Conservation (phyloP, 768 basidiomycete species). For the Neoboletus brunneissimus region DNA sequence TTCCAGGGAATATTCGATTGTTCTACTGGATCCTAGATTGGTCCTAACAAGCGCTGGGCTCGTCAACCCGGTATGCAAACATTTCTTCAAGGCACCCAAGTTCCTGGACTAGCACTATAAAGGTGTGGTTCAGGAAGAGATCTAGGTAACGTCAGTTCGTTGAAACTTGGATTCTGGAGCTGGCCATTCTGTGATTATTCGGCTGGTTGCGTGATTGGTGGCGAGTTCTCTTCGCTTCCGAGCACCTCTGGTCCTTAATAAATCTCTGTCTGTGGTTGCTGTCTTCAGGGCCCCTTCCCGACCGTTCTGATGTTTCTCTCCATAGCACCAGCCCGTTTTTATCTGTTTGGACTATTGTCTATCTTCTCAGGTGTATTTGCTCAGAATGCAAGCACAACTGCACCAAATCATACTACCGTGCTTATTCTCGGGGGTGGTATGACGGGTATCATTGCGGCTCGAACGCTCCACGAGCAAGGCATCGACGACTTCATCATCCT, state of each 20-base stretch:
- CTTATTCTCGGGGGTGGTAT: constrained; percentile 68
- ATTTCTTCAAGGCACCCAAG: too few species aligned
- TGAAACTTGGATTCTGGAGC: neutral
- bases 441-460: constrained; percentile 63
- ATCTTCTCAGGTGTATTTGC: neutral
- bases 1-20: neutral
- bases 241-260: neutral
- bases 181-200: neutral
- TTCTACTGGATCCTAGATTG: neutral
- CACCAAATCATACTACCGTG: constrained; percentile 32
- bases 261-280: neutral
- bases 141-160: neutral
- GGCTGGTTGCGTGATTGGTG: neutral
- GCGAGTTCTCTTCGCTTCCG: neutral
- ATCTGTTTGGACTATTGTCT: constrained; percentile 4
- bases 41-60: neutral
- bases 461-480: constrained; percentile 50
- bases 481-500: constrained; percentile 58
- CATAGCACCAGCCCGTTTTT: neutral
- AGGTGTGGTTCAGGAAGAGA: neutral
- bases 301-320: constrained; percentile 7
- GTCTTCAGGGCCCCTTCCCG: neutral
- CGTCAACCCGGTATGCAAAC: neutral
- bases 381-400: neutral
- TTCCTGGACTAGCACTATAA: neutral